A percentile compares a stretch with the other conserved stretches of the same genome.
These are phyloP conservation scores for Diaporthe vexans DNA, from an alignment of 2,329 filamentous ascomycete genomes.

Conservation along the genomic window DNA sequence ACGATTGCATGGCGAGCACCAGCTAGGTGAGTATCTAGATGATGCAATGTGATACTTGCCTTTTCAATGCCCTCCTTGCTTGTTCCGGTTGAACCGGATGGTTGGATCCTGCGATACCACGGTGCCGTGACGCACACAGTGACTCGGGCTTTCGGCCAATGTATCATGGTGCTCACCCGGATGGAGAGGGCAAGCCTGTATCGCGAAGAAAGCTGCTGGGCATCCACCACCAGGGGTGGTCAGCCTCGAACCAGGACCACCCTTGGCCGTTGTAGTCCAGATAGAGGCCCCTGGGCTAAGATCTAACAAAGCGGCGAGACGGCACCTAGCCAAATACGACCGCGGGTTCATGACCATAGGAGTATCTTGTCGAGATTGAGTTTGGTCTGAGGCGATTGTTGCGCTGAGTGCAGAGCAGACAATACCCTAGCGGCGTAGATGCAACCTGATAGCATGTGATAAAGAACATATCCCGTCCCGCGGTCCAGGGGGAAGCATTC, in stretches of 20 bases:
- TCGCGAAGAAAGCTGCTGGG: neutral
- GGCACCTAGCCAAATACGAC: slow-evolving; percentile 14
- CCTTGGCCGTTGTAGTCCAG: slow-evolving; percentile 6
- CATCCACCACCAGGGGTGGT: neutral
- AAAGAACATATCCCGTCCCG: neutral
- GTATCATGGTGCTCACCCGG: neutral
- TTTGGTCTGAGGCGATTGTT: slow-evolving; percentile 3
- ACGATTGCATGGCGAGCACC: neutral
- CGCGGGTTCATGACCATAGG: neutral
- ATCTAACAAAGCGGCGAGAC: neutral
- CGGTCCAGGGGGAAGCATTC: slow-evolving; percentile 16
- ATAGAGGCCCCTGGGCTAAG: neutral
- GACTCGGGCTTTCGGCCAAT: neutral
- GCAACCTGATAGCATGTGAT: slow-evolving; percentile 12
- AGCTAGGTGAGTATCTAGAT: neutral
- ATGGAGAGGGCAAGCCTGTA: neutral
- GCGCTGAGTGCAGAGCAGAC: slow-evolving; percentile 4
- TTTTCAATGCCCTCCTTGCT: neutral
- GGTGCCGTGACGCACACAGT: neutral
- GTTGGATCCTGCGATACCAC: neutral
- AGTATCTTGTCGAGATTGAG: slow-evolving; percentile 18
- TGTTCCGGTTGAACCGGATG: neutral
- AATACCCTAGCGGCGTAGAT: neutral
- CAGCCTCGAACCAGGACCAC: slow-evolving; percentile 12
- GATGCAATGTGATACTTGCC: neutral